Evolutionary conservation across 2,329 filamentous ascomycete species (phyloP), one percentile per base, ranked within the genome.

Genomic region (Daldinia sp.): DNA sequence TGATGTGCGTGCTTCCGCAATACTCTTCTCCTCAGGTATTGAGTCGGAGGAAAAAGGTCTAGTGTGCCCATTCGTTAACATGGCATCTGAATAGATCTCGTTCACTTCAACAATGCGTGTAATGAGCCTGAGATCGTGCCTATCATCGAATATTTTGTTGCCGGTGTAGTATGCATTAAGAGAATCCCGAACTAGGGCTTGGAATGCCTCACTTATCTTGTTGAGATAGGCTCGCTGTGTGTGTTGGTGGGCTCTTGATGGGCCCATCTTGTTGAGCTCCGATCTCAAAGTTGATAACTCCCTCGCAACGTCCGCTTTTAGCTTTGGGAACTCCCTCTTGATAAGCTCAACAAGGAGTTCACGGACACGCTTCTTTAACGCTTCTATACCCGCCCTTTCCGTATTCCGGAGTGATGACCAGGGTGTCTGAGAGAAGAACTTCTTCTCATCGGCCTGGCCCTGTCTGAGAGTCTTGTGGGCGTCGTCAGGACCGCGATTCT

Each of bases 401-500:
- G 67, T 44, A 0, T 73, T 65, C 0, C 48, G 62, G 0, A 81
- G 72, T 0, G 2, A 65, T 0, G 68, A 70, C 84, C 83, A 86
- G 0, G 80, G 80, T 0, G 69, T 53, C 0, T 74, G 13, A 0
- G 60, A 18, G 51, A 85, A 85, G 63, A 86, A 84, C 0, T 35
- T 57, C 1, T 61, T 73, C 65, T 85, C 84, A 0, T 74, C 63
- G 0, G 37, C 53, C 5, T 78, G 71, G 0, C 82, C 79, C 0
- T 81, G 69, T 0, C 73, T 63, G 0, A 81, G 61, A 0, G 74
- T 77, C 0, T 80, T 79, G 0, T 73, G 61, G 0, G 51, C 69
- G 4, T 85, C 82, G 13, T 85, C 83, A 0, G 82, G 80, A 9
- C 84, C 75, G 0, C 84, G 81, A 30, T 86, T 87, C 59, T 82